Evolutionary conservation across 345 rosid genomes (phyloP).

Genomic region (Acer yangbiense): DNA sequence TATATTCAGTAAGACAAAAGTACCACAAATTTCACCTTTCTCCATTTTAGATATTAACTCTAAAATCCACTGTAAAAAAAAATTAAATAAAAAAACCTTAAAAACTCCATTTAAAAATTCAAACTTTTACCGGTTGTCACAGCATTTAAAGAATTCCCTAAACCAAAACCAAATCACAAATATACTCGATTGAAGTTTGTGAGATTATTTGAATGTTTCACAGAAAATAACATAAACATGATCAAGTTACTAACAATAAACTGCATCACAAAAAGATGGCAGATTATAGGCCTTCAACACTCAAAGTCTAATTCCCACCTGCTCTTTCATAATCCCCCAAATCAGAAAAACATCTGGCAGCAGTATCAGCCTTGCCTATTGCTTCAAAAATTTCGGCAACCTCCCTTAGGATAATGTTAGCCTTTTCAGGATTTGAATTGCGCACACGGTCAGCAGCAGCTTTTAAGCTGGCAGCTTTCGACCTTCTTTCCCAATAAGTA

Average conservation of each 20-base stretch:
- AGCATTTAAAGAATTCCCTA: no score
- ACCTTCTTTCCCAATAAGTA: conserved; percentile 36
- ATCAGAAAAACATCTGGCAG: conserved; percentile 45
- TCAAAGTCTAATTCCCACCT: conserved; percentile 11
- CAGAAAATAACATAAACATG: no score
- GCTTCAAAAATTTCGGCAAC: conserved; percentile 46
- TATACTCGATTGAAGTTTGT: no score
- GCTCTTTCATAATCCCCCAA: conserved; percentile 42
- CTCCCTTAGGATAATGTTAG: conserved; percentile 31
- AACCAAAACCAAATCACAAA: no score
- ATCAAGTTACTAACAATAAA: not conserved
- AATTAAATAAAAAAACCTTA: no score
- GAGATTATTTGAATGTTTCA: no score
- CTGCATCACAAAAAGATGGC: not conserved
- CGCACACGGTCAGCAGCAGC: conserved; percentile 42
- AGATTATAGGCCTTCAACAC: not conserved
- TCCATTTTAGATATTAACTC: conserved; percentile 1
- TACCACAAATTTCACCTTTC: not conserved
- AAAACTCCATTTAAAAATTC: no score
- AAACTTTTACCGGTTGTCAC: no score
- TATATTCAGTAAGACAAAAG: no score
- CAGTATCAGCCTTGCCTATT: conserved; percentile 43
- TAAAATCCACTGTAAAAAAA: no score
- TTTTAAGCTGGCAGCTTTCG: conserved; percentile 44
- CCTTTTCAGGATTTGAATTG: conserved; percentile 34